Percentiles rank a stretch among this genome's conserved stretches.
Conservation (phyloP, 2,329 filamentous ascomycete genomes). For the Periconia sp. region DNA sequence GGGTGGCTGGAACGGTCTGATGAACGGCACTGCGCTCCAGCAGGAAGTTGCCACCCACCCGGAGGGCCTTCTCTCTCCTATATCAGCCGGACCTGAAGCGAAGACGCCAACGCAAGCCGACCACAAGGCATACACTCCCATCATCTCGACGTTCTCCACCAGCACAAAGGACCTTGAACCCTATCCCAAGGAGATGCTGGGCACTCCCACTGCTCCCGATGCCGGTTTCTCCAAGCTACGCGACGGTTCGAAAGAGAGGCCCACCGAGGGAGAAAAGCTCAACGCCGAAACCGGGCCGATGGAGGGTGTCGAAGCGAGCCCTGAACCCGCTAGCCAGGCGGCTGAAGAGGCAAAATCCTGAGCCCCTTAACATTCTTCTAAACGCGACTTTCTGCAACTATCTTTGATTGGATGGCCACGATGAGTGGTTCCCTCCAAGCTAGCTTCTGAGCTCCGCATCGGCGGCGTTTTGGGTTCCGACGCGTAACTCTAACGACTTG, state of each 20-base stretch:
- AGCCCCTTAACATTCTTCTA: constrained; percentile 1
- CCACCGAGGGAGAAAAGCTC: constrained; percentile 24
- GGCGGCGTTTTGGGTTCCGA: constrained; percentile 4
- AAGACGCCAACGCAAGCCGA: constrained; percentile 48
- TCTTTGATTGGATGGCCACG: not conserved
- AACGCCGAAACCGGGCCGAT: constrained; percentile 28
- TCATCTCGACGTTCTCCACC: constrained; percentile 59
- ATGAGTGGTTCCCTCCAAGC: not conserved
- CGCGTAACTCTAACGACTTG: constrained; percentile 3
- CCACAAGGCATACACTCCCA: constrained; percentile 48
- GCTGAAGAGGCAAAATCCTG: constrained; percentile 19
- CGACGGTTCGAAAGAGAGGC: constrained; percentile 18
- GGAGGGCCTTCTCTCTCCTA: constrained; percentile 39
- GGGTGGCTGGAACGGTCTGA: constrained; percentile 69
- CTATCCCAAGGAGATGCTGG: constrained; percentile 51
- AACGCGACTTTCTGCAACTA: not conserved
- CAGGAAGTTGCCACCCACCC: constrained; percentile 19
- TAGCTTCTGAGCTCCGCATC: constrained; percentile 1
- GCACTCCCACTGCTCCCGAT: constrained; percentile 42
- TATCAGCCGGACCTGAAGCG: constrained; percentile 44
- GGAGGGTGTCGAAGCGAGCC: constrained; percentile 27
- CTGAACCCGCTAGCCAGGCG: constrained; percentile 19
- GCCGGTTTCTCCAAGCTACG: constrained; percentile 18
- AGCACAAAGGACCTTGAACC: constrained; percentile 58
- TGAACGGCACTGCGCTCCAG: constrained; percentile 39